Evolutionary conservation across 192 early-diverging fungal genomes (phyloP), one percentile per base, ranked within the genome.

Genomic region (Globomyces pollinis-pini): DNA sequence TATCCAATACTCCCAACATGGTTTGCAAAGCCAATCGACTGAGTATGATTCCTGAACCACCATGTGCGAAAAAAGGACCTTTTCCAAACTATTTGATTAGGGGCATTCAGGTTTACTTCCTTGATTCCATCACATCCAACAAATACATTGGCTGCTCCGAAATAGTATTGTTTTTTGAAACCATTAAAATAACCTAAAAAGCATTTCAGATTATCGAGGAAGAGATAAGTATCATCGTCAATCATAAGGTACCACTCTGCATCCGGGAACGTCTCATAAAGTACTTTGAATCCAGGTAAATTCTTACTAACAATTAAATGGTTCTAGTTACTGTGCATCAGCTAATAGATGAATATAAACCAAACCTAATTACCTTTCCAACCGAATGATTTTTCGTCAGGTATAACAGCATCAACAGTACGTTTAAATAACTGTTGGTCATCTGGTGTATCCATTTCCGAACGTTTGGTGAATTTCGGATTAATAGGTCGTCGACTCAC

Each of bases 221-320:
- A 74, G 12, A 82, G 63, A 44, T 80, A 81, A 2, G 81, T 74
- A 63, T 84, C 81, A 61, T 84, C 81, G 61, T 84, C 81, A 30
- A 84, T 64, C 81, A 84, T 84, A 23, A 84, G 12, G 42, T 62
- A 84, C 80, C 79, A 84, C 23, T 75, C 68, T 23, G 80, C 82
- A 50, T 83, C 65, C 6, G 82, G 80, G 51, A 64, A 81, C 11
- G 47, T 56, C 18, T 62, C 53, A 41, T 62, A 75, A 13, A 83
- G 62, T 21, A 62, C 43, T 29, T 66, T 47, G 58, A 76, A 77
- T 2, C 70, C 78, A 16, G 80, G 80, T 15, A 82, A 36, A 61
- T 82, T 82, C 52, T 82, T 82, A 66, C 80, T 71, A 3, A 73
- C 77, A 57, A 80, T 76, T 2, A n/a, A n/a, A n/a, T n/a, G n/a